Evolutionary conservation across 1,139 yeast genomes (phyloP).

Genomic region (Pneumocystis sp.): DNA sequence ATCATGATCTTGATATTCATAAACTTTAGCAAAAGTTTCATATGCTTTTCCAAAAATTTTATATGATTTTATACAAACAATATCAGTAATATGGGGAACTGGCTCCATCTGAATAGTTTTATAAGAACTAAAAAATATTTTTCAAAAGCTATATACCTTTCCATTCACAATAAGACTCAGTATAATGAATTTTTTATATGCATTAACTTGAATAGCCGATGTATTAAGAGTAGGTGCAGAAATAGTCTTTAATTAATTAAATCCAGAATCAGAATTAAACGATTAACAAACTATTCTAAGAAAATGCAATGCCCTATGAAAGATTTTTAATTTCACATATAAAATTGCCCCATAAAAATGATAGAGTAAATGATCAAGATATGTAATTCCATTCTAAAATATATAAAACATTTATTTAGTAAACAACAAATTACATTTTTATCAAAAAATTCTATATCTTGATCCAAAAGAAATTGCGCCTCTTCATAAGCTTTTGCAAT

Average conservation of each 20-base stretch:
- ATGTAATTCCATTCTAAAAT: background rate
- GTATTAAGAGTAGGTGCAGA: background rate
- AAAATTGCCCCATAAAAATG: background rate
- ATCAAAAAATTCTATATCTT: background rate
- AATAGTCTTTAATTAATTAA: background rate
- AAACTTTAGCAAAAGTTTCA: background rate
- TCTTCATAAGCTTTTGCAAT: background rate
- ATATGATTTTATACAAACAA: background rate
- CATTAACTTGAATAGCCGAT: background rate
- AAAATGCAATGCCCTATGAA: background rate
- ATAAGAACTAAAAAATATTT: background rate
- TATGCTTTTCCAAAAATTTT: background rate
- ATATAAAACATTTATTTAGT: background rate
- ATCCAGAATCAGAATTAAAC: background rate
- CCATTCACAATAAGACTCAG: background rate
- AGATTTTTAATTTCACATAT: background rate
- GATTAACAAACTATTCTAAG: background rate
- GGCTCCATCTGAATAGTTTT: background rate
- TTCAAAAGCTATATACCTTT: background rate
- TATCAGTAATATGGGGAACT: background rate
- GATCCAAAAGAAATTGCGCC: background rate
- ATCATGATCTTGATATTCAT: background rate
- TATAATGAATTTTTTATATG: background rate
- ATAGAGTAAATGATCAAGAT: background rate
- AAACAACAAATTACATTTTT: background rate